Evolutionary conservation across 2,329 filamentous ascomycete species (phyloP), one percentile per base, ranked within the genome.

Genomic region (Coleophoma cylindrospora): DNA sequence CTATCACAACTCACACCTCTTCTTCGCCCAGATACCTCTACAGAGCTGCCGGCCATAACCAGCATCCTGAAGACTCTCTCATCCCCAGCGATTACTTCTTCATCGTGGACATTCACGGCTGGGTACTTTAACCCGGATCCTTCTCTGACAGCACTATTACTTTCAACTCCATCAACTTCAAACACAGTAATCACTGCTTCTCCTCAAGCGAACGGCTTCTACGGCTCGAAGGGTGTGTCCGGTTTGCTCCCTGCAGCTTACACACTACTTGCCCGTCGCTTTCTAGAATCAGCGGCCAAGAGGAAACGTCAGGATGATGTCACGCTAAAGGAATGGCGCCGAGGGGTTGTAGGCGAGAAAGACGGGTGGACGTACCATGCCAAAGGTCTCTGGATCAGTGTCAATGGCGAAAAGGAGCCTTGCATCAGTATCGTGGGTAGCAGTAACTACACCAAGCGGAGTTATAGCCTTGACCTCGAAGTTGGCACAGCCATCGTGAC

Each of bases 81-180:
- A 0, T 70, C 68, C 0, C 78, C 86, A 0, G 71, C 76, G 6
- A 87, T 89, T 60, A 72, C 75, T 10, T 77, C 81, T 34, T 88
- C 87, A 0, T 86, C 83, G 13, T 99, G 94, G 94, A 94, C 90
- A 0, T 97, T 99, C 67, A 97, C 94, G 1, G 94, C 94, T 0
- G 94, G 94, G 47, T 99, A 99, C 72, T 99, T 99, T 74, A 99
- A 99, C 72, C 95, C 95, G 50, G 91, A 91, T 7, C 87, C 91
- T 0, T 83, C 85, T 4, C 80, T 97, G 17, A 91, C 89, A 2
- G 80, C 84, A 37, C 79, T 96, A 1, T 76, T 99, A 0, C 82
- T 99, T 33, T 75, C 78, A 7, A 91, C 89, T 0, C 79, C 83
- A 1, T 87, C 85, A 0, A 69, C 71, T 1, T 76, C 75, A 40